These are phyloP conservation scores for Spathaspora boniae DNA, from an alignment of 805 yeast genomes.

Conservation along the genomic window DNA sequence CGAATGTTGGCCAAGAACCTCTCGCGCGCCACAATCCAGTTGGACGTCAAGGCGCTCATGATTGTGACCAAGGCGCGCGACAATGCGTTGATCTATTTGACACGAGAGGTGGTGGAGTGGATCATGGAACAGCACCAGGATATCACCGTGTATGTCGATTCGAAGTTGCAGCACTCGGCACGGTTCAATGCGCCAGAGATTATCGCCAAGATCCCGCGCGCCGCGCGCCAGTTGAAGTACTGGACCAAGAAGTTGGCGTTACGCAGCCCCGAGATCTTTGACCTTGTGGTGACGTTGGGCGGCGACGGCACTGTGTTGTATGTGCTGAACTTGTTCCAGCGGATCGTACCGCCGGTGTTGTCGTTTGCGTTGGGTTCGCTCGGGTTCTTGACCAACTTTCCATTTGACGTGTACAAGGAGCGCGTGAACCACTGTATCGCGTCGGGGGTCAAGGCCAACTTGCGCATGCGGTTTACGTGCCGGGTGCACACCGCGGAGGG, in stretches of 20 bases:
- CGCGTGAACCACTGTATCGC: conserved; percentile 56
- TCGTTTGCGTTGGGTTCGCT: conserved; percentile 42
- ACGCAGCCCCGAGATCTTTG: conserved; percentile 38
- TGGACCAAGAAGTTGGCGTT: conserved; percentile 66
- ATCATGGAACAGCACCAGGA: conserved; percentile 41
- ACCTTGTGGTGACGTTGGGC: conserved; percentile 42
- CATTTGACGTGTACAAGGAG: conserved; percentile 67
- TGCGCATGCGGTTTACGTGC: conserved; percentile 87
- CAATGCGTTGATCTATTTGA: conserved; percentile 67
- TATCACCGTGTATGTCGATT: conserved; percentile 67
- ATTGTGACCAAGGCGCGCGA: conserved; percentile 90
- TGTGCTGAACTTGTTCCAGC: conserved; percentile 40
- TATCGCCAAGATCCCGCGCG: conserved; percentile 43
- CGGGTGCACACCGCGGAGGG: conserved; percentile 56
- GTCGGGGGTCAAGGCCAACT: conserved; percentile 67
- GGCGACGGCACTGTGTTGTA: conserved; percentile 47
- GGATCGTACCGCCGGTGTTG: conserved; percentile 46
- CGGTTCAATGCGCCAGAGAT: conserved; percentile 62
- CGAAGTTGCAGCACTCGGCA: conserved; percentile 55
- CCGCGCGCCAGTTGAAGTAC: conserved; percentile 48
- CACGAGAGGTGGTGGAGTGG: conserved; percentile 82
- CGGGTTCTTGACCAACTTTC: conserved; percentile 66
- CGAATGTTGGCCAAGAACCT: conserved; percentile 70
- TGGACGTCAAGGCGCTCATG: conserved; percentile 68
- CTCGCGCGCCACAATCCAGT: conserved; percentile 64